phyloP scores from a whole-genome alignment of 2,329 filamentous ascomycete genomes.

The Colletotrichum simmondsii region DNA sequence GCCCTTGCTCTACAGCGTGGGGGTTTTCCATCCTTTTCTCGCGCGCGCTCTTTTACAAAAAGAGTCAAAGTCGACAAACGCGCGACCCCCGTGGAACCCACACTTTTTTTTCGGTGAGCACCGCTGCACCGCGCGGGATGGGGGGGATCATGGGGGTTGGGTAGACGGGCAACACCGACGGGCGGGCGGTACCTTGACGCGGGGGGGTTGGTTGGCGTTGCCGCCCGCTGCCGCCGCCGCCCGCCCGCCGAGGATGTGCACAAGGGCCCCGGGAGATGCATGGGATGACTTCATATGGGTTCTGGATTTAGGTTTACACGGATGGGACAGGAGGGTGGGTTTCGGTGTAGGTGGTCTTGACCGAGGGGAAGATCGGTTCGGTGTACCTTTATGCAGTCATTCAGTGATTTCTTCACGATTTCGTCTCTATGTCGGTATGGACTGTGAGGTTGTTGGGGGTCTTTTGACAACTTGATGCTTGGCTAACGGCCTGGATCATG shows the following conservation, averaged over 20 bases:
- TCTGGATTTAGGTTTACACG: not conserved
- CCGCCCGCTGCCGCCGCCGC: too few relatives aligned
- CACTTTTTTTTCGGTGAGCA: not conserved
- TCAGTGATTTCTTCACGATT: too few relatives aligned
- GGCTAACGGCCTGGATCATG: too few relatives aligned
- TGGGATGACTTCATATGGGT: constrained; percentile 27
- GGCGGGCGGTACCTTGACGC: not conserved
- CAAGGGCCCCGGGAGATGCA: constrained; percentile 23
- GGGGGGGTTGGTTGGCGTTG: not conserved
- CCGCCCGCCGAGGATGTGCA: constrained; percentile 13
- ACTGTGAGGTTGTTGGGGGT: too few relatives aligned
- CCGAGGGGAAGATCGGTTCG: not conserved
- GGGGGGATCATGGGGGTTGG: not conserved
- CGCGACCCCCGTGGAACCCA: not conserved
- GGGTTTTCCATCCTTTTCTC: not conserved
- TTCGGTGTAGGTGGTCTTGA: not conserved
- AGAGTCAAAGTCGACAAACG: not conserved
- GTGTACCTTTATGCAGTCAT: not conserved
- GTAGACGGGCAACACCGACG: not conserved
- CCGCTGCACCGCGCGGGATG: not conserved
- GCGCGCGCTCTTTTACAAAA: not conserved
- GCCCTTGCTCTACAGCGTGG: constrained; percentile 12
- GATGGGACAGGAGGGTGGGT: too few relatives aligned
- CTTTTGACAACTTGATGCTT: too few relatives aligned
- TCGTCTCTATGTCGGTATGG: too few relatives aligned